Percentiles rank a stretch among this genome's conserved stretches.
Conservation (phyloP, 1,139 yeast species). For the Pichia sp. region DNA sequence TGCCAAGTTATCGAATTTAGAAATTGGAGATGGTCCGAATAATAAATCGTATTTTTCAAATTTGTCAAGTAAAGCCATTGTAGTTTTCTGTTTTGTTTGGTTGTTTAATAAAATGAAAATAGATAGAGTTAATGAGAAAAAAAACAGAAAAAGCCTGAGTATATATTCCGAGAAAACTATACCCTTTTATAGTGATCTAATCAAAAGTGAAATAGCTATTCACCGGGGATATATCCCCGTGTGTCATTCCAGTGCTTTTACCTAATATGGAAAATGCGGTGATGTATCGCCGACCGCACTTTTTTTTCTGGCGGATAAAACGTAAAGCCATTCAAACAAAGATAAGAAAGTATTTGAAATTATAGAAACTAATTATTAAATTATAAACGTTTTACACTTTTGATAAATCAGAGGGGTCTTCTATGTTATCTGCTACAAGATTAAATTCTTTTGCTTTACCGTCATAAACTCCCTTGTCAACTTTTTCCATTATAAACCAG, state of each 20-base stretch:
- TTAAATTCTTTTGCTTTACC: constrained; percentile 4
- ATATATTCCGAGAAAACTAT: no score
- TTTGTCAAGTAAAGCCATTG: constrained; percentile 22
- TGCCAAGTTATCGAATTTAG: constrained; percentile 27
- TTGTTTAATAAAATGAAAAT: background rate
- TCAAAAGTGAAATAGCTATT: no score
- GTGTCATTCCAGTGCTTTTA: background rate
- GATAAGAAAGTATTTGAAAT: no score
- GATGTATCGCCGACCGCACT: constrained; percentile 6
- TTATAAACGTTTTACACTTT: background rate
- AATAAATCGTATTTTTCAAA: constrained; percentile 27
- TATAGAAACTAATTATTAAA: no score
- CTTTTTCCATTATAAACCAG: constrained; percentile 18
- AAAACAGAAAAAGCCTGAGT: background rate
- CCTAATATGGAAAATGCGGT: constrained; percentile 1
- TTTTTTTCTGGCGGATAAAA: background rate
- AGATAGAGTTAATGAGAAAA: background rate
- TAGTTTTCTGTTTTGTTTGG: background rate
- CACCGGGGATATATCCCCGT: background rate
- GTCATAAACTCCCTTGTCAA: constrained; percentile 15
- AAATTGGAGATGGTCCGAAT: constrained; percentile 32
- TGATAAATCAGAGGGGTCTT: background rate
- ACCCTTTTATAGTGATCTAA: no score
- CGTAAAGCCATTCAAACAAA: no score
- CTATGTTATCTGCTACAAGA: background rate